Percentiles rank a stretch among this genome's conserved stretches.
phyloP scores from a whole-genome alignment of 768 basidiomycete genomes.

The Cyclocybe cylindracea region DNA sequence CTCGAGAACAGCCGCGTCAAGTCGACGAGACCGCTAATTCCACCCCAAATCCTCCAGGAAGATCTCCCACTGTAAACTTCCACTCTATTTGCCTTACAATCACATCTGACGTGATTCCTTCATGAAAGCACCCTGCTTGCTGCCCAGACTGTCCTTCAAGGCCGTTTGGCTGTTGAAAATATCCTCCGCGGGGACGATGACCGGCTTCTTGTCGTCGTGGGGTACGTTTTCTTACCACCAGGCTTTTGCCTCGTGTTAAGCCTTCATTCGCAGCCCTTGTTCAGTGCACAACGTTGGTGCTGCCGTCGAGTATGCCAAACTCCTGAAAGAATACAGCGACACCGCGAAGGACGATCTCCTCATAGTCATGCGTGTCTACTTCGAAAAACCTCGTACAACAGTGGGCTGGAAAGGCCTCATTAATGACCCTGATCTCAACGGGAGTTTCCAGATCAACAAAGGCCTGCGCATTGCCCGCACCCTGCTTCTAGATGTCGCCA shows the following conservation, averaged over 20 bases:
- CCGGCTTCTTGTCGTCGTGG: conserved; percentile 88
- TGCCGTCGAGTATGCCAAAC: conserved; percentile 83
- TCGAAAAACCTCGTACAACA: conserved; percentile 95
- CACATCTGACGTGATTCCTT: background rate
- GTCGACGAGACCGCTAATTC: conserved; percentile 85
- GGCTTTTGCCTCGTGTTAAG: background rate
- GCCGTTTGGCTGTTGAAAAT: conserved; percentile 74
- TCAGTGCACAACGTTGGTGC: conserved; percentile 90
- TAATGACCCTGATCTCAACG: conserved; percentile 95
- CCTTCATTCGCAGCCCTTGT: conserved; percentile 64
- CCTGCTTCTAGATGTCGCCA: conserved; percentile 85
- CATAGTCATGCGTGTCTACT: conserved; percentile 98
- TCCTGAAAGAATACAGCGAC: conserved; percentile 80
- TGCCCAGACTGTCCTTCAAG: conserved; percentile 89
- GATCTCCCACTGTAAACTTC: conserved; percentile 78
- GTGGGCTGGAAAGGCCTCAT: conserved; percentile 99
- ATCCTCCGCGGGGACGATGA: conserved; percentile 89
- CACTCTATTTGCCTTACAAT: background rate
- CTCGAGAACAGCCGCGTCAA: conserved; percentile 89
- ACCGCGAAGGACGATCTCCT: conserved; percentile 79
- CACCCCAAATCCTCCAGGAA: conserved; percentile 92
- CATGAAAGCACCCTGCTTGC: conserved; percentile 64
- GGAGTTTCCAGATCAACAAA: conserved; percentile 94
- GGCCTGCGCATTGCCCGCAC: conserved; percentile 88
- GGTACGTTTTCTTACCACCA: conserved; percentile 45